Evolutionary conservation across 2,329 filamentous ascomycete genomes (phyloP), one percentile per base, ranked within the genome.

Genomic region (Arthrinium phaeospermum): DNA sequence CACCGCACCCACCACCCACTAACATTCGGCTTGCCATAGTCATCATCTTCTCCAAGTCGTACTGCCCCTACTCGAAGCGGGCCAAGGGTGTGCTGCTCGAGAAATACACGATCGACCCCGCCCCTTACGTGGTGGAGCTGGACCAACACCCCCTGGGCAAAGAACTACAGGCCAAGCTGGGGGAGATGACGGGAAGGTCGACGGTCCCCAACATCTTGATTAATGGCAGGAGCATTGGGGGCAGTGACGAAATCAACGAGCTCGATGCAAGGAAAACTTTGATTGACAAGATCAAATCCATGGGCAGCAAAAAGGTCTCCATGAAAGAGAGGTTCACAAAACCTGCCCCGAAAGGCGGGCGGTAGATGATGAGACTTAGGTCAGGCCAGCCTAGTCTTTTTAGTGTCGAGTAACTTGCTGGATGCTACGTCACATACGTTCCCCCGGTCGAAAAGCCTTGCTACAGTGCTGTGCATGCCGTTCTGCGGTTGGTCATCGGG

Each of bases 161-260:
- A 1, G 83, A 89, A 71, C 83, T 99, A 57, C 96, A 99, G 82
- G 88, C 87, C 13, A 88, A 90, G 24, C 86, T 99, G 13, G 87
- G 83, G 22, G 88, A 91, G 73, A 92, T 90, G 79, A 98, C 96
- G 0, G 93, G 93, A 64, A 90, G 96, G 69, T 87, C 86, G 73
- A 99, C 96, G 0, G 96, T 99, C 0, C 96, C 96, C 22, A 99
- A 99, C 80, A 89, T 98, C 47, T 87, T 99, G 77, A 88, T 99
- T 78, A 94, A 94, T 78, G 95, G 94, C 67, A 91, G 92, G 81
- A 96, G 93, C 82, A 94, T 98, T 74, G 96, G 96, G 67, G 96
- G 96, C 30, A 91, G 94, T 69, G 96, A 98, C 80, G 94, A 98
- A 73, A 89, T 99, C 72, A 88, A 90, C 68, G 91, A 89, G 37